Base-by-base conservation (phyloP, 345 rosid species). In the Salix viminalis region DNA sequence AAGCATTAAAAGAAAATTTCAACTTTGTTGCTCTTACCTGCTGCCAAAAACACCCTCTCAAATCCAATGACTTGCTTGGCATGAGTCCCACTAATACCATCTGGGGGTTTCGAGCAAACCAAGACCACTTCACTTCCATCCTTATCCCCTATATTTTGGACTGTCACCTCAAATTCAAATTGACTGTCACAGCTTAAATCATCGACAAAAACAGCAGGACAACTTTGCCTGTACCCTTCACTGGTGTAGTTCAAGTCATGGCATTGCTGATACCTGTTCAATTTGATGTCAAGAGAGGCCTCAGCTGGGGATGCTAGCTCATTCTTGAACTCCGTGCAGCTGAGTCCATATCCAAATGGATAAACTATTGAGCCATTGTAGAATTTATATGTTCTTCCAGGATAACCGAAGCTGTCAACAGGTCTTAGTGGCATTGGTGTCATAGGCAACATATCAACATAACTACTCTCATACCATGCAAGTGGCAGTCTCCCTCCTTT, bases 311-410 rank as follows among this genome's bases (percentile, higher is more conserved):
- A 19, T 2, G n/a, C 37, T 11, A 82, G 7, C 2, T 16, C 37
- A 75, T 81, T 75, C 7, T 3, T 67, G 48, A 84, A 88, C 0
- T 16, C n/a, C 0, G 90, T 84, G 83, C 83, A 88, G 73, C 91
- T 83, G 1, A 88, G 84, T 15, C 92, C 87, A 19, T 86, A 58
- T 7, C 89, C 88, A 39, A 90, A 88, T 36, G 87, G 85, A 75
- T 75, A 88, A 34, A 87, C 79, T 1, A 82, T 79, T 2, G 87
- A 42, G 7, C 90, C 89, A 28, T 83, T 71, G 86, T 37, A 90
- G 87, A 90, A 87, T 73, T 83, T 87, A 81, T 90, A 89, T 4
- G 90, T 86, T 42, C 92, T 77, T 5, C 91, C 94, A 0, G 88
- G 92, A 75, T 83, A 89, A 32, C 89, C 90, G 4, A 80, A 21